Base-by-base conservation (phyloP, 306 rosid genomes). In the Senna siamea region DNA sequence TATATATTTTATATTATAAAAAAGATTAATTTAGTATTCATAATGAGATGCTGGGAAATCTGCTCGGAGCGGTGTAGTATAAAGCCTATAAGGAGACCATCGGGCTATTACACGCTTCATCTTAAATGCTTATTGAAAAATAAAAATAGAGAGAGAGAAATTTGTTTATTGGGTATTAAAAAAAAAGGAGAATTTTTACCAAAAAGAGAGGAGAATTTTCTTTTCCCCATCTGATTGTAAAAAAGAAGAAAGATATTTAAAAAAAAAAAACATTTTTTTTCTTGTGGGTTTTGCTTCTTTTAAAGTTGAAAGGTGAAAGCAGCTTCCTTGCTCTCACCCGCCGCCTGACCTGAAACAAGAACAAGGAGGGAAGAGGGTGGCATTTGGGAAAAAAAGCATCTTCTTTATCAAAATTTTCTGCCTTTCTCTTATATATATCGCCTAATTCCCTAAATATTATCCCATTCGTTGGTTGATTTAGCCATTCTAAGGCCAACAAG, bases 261-360 rank as follows among this genome's bases (percentile, higher is more conserved):
- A 43, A 10, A 19, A 1, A 37, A 18, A 60, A 20, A 19, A 6
- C 2, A 20, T 2, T 0, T 15, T 60, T 60, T 22, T 73, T 40
- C 65, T 10, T 10, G 75, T 75, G 81, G 63, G 72, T 78, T 85
- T 85, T 85, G 86, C 84, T 81, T 76, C 77, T 64, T 75, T 81
- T 81, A 75, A 79, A 85, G 86, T 79, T 75, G 80, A 72, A 70
- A 53, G 85, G 74, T 32, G 72, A 58, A 55, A 57, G 40, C 15
- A 3, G 52, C 72, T 66, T 70, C 77, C 77, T 28, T 71, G 66
- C 67, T 85, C 81, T 37, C 40, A 75, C 82, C 82, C 62, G 88
- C 88, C 88, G 88, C 88, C 88, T 26, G 30, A 26, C 30, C 30
- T 85, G 86, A 26, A 81, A 80, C 74, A 74, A 79, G 65, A 67